Evolutionary conservation across 2,329 filamentous ascomycete genomes (phyloP).

Genomic region (Fonsecaea pugnacius): DNA sequence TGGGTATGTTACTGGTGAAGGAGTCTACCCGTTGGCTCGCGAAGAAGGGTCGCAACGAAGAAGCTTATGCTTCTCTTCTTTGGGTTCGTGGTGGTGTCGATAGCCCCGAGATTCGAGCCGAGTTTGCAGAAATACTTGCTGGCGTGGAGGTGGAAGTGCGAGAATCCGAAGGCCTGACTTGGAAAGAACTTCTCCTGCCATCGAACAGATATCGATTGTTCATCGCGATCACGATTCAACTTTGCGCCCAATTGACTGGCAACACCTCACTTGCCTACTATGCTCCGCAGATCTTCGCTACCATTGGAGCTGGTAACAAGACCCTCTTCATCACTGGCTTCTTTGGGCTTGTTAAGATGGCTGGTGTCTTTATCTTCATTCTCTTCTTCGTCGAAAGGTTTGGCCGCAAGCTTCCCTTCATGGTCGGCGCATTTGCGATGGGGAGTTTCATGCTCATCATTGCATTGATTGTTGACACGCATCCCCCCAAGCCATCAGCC

Average conservation of each 20-base stretch:
- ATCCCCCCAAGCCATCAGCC: constrained; percentile 46
- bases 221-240: constrained; percentile 56
- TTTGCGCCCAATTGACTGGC: constrained; percentile 53
- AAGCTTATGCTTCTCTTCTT: constrained; percentile 54
- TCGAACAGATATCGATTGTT: constrained; percentile 56
- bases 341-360: constrained; percentile 59
- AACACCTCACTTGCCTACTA: constrained; percentile 50
- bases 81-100: constrained; percentile 58
- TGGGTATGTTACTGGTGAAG: constrained; percentile 56
- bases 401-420: constrained; percentile 55
- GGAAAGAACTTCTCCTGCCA: constrained; percentile 54
- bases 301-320: constrained; percentile 55
- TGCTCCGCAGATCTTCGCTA: constrained; percentile 57
- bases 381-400: constrained; percentile 56
- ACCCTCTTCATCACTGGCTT: constrained; percentile 57
- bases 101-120: constrained; percentile 41
- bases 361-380: constrained; percentile 54
- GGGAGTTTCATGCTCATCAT: constrained; percentile 59
- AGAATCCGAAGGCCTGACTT: constrained; percentile 52
- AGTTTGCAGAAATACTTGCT: constrained; percentile 48
- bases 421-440: constrained; percentile 57
- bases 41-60: constrained; percentile 51
- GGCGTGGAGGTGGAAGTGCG: constrained; percentile 55
- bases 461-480: constrained; percentile 53
- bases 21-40: constrained; percentile 57